Evolutionary conservation across 2,329 filamentous ascomycete genomes (phyloP).

Genomic region (Aureobasidium pullulans): DNA sequence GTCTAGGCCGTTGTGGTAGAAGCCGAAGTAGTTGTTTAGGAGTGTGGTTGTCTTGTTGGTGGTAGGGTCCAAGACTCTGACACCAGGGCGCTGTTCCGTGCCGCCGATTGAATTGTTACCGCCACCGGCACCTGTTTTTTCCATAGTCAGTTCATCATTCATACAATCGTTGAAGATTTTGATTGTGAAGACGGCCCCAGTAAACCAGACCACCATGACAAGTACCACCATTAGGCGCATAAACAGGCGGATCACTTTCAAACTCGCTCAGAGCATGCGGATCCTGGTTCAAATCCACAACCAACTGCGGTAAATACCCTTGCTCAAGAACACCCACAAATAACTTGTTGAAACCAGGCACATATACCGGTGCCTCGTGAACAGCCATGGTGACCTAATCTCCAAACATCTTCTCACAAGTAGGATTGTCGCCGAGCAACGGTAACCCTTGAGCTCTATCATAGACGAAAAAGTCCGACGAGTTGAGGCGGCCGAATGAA

Average conservation of each 20-base stretch:
- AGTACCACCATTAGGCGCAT: slow-evolving; percentile 37
- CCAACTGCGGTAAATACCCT: slow-evolving; percentile 31
- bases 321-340: slow-evolving; percentile 33
- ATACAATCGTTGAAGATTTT: too few relatives aligned
- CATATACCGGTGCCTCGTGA: slow-evolving; percentile 38
- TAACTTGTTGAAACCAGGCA: slow-evolving; percentile 34
- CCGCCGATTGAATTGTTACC: slow-evolving; percentile 31
- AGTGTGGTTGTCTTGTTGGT: slow-evolving; percentile 36
- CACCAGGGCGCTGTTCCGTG: slow-evolving; percentile 32
- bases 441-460: slow-evolving; percentile 25
- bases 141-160: background rate
- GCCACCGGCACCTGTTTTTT: slow-evolving; percentile 26
- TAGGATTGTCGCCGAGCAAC: slow-evolving; percentile 31
- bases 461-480: background rate
- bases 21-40: slow-evolving; percentile 41
- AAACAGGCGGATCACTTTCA: slow-evolving; percentile 35
- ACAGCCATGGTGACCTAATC: slow-evolving; percentile 26
- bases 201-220: slow-evolving; percentile 34
- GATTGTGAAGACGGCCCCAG: slow-evolving; percentile 21
- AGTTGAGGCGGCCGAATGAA: background rate
- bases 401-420: slow-evolving; percentile 32
- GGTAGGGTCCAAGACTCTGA: slow-evolving; percentile 37
- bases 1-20: slow-evolving; percentile 38
- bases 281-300: slow-evolving; percentile 36
- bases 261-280: slow-evolving; percentile 34